Conservation (phyloP, 179 eudicot genomes). For the Spinacia oleracea region DNA sequence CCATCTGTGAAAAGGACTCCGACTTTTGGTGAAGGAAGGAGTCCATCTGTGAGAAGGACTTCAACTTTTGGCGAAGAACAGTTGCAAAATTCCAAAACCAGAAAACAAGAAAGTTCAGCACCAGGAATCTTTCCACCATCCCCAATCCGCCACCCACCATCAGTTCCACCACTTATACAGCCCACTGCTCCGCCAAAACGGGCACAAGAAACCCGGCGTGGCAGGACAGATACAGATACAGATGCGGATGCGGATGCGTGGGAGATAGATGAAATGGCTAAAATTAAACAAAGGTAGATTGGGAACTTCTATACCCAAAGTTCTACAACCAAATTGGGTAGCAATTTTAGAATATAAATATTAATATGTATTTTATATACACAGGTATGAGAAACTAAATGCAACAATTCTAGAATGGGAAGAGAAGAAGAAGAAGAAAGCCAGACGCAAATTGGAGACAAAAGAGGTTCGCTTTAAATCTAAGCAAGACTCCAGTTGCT, state of each 20-base stretch:
- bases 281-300: slow-evolving; percentile 55
- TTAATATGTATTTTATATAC: background rate
- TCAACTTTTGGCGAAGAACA: slow-evolving; percentile 24
- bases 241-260: slow-evolving; percentile 78
- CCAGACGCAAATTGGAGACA: slow-evolving; percentile 50
- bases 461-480: slow-evolving; percentile 52
- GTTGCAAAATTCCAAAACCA: slow-evolving; percentile 19
- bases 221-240: slow-evolving; percentile 56
- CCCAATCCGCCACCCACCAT: slow-evolving; percentile 30
- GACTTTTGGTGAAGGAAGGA: slow-evolving; percentile 17
- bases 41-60: background rate
- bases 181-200: slow-evolving; percentile 31
- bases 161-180: slow-evolving; percentile 38
- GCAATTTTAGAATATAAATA: background rate
- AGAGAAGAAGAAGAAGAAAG: slow-evolving; percentile 69
- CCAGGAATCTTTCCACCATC: slow-evolving; percentile 35
- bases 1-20: slow-evolving; percentile 17
- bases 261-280: slow-evolving; percentile 67
- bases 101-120: slow-evolving; percentile 28
- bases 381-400: slow-evolving; percentile 66
- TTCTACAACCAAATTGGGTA: background rate
- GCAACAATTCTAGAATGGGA: slow-evolving; percentile 73
- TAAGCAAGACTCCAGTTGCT: slow-evolving; percentile 20
- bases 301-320: background rate
- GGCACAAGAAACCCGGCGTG: slow-evolving; percentile 16